Conservation (phyloP, 202 grass and related monocot genomes). For the Digitaria exilis region DNA sequence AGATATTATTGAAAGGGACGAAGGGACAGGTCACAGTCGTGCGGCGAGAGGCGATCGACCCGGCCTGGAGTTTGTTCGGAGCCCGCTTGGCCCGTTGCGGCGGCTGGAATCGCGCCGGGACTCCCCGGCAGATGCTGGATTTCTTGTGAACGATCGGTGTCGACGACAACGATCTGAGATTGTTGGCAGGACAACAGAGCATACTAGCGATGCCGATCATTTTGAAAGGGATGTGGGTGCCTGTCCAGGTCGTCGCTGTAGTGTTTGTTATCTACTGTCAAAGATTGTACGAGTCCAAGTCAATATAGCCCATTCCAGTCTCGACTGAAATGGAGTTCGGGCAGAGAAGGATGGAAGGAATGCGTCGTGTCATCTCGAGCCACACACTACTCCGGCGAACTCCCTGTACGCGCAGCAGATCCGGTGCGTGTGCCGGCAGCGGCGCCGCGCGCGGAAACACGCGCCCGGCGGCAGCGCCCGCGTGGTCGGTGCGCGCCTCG, state of each 20-base stretch:
- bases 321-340: not conserved
- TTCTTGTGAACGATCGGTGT: constrained; percentile 24
- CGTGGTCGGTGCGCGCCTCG: constrained; percentile 32
- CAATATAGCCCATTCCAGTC: no score
- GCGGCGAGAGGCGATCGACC: constrained; percentile 1
- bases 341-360: not conserved
- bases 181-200: not conserved
- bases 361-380: not conserved
- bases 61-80: constrained; percentile 28
- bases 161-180: not conserved
- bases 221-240: not conserved
- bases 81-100: constrained; percentile 40
- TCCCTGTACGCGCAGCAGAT: constrained; percentile 26
- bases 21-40: not conserved
- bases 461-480: not conserved
- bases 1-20: not conserved
- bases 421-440: constrained; percentile 33
- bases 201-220: not conserved
- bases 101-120: constrained; percentile 36
- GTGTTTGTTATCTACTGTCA: not conserved
- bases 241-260: no score
- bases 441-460: constrained; percentile 19
- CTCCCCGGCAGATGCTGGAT: constrained; percentile 16
- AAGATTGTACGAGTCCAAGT: not conserved
- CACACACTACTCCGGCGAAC: not conserved